Evolutionary conservation across 179 eudicot genomes (phyloP).

Genomic region (Beta macrorhiza): DNA sequence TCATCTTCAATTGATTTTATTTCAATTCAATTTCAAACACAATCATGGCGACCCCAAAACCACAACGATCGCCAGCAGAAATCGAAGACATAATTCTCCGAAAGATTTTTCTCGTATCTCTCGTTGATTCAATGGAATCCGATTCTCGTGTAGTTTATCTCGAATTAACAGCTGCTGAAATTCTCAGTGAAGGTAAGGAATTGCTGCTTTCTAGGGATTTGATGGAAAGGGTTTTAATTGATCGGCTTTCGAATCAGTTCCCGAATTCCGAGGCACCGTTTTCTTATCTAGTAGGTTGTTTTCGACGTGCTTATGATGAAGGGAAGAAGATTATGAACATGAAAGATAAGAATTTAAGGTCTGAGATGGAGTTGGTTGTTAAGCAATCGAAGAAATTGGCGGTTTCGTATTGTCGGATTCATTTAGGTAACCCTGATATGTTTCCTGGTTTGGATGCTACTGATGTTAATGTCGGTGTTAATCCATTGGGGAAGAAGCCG

Average conservation of each 20-base stretch:
- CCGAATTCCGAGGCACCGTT: slow-evolving; percentile 68
- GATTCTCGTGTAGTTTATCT: slow-evolving; percentile 64
- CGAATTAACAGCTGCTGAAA: slow-evolving; percentile 87
- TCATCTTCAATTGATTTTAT: background rate
- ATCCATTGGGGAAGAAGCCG: slow-evolving; percentile 26
- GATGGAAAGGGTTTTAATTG: slow-evolving; percentile 82
- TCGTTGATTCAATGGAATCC: slow-evolving; percentile 60
- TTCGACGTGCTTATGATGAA: slow-evolving; percentile 72
- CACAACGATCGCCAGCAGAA: slow-evolving; percentile 62
- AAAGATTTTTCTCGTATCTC: slow-evolving; percentile 66
- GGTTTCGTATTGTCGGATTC: slow-evolving; percentile 81
- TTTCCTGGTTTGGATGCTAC: slow-evolving; percentile 41
- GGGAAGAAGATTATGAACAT: slow-evolving; percentile 66
- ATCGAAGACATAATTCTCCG: slow-evolving; percentile 83
- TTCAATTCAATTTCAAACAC: background rate
- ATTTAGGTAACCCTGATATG: slow-evolving; percentile 83
- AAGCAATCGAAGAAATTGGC: slow-evolving; percentile 68
- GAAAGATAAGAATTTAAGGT: slow-evolving; percentile 68
- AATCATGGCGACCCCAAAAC: slow-evolving; percentile 66
- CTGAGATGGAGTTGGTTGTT: slow-evolving; percentile 64
- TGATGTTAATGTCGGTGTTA: slow-evolving; percentile 1
- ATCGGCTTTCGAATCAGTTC: slow-evolving; percentile 68
- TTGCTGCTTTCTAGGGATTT: slow-evolving; percentile 58
- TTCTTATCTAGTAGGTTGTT: slow-evolving; percentile 57
- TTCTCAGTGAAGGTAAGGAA: slow-evolving; percentile 78